Percentiles rank a stretch among this genome's conserved stretches.
phyloP scores from a whole-genome alignment of 106 monocot genomes.

The Phalaenopsis equestris region DNA sequence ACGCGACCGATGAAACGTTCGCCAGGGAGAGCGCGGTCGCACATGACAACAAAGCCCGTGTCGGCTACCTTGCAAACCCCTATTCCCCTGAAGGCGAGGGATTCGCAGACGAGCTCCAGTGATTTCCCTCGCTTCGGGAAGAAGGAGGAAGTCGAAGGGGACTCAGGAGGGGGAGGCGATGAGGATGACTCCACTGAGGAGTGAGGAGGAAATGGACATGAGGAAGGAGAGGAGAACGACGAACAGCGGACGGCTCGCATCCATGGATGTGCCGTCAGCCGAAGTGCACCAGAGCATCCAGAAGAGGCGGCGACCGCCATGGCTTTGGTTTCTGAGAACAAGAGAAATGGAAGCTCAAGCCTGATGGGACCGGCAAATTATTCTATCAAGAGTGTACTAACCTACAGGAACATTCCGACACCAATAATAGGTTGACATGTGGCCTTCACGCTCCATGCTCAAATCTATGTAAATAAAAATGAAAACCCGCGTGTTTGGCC shows the following conservation, averaged over 20 bases:
- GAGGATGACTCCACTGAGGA: background rate
- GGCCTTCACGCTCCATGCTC: no score
- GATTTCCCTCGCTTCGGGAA: slow-evolving; percentile 60
- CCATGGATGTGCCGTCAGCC: background rate
- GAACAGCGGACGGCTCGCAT: background rate
- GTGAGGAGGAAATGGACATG: background rate
- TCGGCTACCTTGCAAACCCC: slow-evolving; percentile 61
- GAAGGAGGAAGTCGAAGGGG: slow-evolving; percentile 19
- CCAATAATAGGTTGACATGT: no score
- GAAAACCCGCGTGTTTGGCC: no score
- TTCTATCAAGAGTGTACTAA: no score
- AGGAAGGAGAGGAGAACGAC: background rate
- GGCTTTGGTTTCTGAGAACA: background rate
- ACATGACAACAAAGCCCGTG: slow-evolving; percentile 75
- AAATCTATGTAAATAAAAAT: no score
- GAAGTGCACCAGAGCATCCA: background rate
- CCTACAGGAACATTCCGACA: no score
- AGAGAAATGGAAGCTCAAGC: no score
- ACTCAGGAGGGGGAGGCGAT: slow-evolving; percentile 1
- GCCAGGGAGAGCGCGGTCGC: slow-evolving; percentile 74
- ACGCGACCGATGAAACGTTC: slow-evolving; percentile 86
- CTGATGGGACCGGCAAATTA: no score
- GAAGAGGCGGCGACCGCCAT: slow-evolving; percentile 5
- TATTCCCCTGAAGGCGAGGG: slow-evolving; percentile 59
- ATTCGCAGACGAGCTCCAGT: slow-evolving; percentile 62